Base-by-base conservation (phyloP, 2,329 filamentous ascomycete species). In the Chaetothyriales sp. region DNA sequence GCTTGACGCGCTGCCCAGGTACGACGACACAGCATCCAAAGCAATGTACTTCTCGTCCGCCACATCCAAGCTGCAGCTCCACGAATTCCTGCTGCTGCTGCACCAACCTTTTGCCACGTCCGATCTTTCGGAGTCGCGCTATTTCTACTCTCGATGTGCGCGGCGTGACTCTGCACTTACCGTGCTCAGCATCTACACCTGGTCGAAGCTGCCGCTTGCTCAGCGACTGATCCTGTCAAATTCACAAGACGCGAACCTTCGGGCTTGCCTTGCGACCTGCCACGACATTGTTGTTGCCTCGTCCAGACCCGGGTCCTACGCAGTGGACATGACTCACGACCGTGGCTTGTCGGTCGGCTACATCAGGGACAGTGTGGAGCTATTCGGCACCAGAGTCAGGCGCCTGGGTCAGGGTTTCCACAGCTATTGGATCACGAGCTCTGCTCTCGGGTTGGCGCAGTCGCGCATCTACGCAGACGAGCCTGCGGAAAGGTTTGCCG, bases 21-120 rank as follows among this genome's bases (percentile, higher is more conserved):
- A 51, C 52, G 47, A 2, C n/a, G 39, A 46, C 44, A 26, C 44
- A n/a, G 20, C 3, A 12, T 5, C 46, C n/a, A 66, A 68, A 61
- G 65, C 72, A 54, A 63, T 66, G 64, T 63, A 84, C 50, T 70
- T 73, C 60, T 80, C 81, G 63, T 73, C 83, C 59, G 76, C 84
- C 53, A 70, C 64, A 20, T 8, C 39, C 12, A 39, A 43, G 5
- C 46, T 62, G n/a, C 58, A 62, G 39, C 52, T 63, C 2, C 56
- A 55, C 12, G 60, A 64, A 36, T 61, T 58, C 28, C 49, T 64
- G 12, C 54, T 62, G 5, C 49, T 62, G 44, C 51, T 64, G 1
- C 61, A 64, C 49, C 55, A 55, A 18, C 60, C 62, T 8, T 64
- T 62, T 49, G 58, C 61, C 6, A 54, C 55, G 1, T 48, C 59